Evolutionary conservation across 345 rosid genomes (phyloP).

Genomic region (Microcos paniculata): DNA sequence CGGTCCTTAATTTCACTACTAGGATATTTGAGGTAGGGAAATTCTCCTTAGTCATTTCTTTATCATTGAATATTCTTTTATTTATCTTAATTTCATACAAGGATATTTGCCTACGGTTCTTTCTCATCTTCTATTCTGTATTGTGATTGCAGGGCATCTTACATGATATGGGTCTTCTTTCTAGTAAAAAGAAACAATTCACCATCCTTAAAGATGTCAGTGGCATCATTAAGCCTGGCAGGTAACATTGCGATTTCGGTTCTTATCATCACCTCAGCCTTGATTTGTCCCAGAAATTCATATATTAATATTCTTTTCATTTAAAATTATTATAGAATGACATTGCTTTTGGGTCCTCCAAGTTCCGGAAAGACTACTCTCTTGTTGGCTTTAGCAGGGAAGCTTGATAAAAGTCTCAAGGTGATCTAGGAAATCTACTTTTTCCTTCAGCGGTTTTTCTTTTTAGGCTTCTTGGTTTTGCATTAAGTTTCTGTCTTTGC

Average conservation of each 20-base stretch:
- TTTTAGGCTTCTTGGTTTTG: constrained; percentile 11
- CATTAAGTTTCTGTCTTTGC: background rate
- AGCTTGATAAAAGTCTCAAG: constrained; percentile 59
- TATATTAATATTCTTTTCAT: background rate
- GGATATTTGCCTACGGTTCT: too few relatives aligned
- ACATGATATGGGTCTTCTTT: constrained; percentile 36
- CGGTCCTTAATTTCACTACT: constrained; percentile 48
- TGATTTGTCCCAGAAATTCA: background rate
- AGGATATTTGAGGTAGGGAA: constrained; percentile 52
- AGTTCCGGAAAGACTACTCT: constrained; percentile 84
- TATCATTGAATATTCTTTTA: background rate
- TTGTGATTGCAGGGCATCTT: constrained; percentile 28
- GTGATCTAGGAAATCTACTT: constrained; percentile 31
- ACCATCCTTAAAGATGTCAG: constrained; percentile 65
- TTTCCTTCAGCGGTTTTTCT: background rate
- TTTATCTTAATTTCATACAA: too few relatives aligned
- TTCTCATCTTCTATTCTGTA: background rate
- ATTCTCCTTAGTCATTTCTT: background rate
- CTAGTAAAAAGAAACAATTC: constrained; percentile 49
- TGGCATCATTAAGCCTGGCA: constrained; percentile 75
- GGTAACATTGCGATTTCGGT: constrained; percentile 28
- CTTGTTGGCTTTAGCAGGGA: constrained; percentile 73
- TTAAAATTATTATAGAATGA: constrained; percentile 43
- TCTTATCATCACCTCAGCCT: background rate
- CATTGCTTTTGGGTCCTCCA: constrained; percentile 87